Evolutionary conservation across 2,329 filamentous ascomycete genomes (phyloP).

Genomic region (Alternaria atra): DNA sequence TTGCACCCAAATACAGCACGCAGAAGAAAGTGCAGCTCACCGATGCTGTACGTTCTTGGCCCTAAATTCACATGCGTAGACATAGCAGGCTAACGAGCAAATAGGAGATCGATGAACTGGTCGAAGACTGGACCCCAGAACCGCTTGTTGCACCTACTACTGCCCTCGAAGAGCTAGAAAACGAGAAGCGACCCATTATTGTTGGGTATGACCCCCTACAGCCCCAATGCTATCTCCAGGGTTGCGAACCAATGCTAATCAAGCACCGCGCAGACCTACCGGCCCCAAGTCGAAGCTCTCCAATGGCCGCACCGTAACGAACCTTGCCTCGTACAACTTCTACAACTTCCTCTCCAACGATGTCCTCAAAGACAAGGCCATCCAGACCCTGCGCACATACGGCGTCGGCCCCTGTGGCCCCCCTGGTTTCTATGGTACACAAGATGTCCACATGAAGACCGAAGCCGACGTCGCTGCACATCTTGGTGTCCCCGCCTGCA

Average conservation of each 20-base stretch:
- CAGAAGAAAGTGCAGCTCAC: conserved; percentile 87
- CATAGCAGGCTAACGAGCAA: conserved; percentile 17
- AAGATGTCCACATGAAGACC: conserved; percentile 97
- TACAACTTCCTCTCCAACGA: conserved; percentile 97
- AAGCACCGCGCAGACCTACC: conserved; percentile 69
- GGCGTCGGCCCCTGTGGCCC: conserved; percentile 97
- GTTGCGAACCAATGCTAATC: conserved; percentile 19
- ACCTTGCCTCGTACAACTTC: conserved; percentile 95
- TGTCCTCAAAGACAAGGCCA: conserved; percentile 90
- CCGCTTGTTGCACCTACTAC: conserved; percentile 81
- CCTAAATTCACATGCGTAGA: neutral
- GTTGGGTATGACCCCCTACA: conserved; percentile 69
- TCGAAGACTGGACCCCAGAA: conserved; percentile 96
- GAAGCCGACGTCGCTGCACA: conserved; percentile 93
- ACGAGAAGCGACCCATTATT: conserved; percentile 86
- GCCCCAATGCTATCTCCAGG: neutral
- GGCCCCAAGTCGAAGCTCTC: conserved; percentile 89
- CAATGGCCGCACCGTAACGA: conserved; percentile 89
- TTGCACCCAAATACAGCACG: conserved; percentile 91
- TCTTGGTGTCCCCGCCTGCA: conserved; percentile 85
- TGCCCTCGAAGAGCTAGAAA: conserved; percentile 78
- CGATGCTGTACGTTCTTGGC: conserved; percentile 69
- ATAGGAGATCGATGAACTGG: conserved; percentile 91
- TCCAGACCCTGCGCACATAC: conserved; percentile 91
- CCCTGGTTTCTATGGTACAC: conserved; percentile 96